Percentiles rank a stretch among this genome's conserved stretches.
phyloP scores from a whole-genome alignment of 2,329 filamentous ascomycete genomes.

The Xylaria polymorpha region DNA sequence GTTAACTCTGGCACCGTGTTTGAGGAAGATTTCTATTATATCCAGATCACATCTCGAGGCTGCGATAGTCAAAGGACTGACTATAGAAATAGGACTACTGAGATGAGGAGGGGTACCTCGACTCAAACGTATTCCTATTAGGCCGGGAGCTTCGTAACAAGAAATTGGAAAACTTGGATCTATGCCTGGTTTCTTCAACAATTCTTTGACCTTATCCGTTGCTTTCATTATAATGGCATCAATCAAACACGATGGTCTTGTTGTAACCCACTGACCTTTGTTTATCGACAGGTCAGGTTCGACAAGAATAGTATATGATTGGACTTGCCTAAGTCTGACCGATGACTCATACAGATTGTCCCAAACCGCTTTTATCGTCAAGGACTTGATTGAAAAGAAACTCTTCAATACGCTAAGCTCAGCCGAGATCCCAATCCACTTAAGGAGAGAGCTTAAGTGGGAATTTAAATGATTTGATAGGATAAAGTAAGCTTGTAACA shows the following conservation, averaged over 20 bases:
- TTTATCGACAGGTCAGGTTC: not conserved
- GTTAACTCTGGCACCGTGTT: not conserved
- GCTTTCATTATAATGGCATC: not conserved
- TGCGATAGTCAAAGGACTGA: not conserved
- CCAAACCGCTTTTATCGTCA: slow-evolving; percentile 2
- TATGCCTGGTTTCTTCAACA: not conserved
- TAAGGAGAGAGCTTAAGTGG: not conserved
- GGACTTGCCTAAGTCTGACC: not conserved
- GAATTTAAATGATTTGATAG: not conserved
- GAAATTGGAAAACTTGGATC: not conserved
- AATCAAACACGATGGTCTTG: not conserved
- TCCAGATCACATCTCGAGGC: not conserved
- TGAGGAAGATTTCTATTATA: not conserved
- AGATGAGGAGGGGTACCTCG: too few species aligned
- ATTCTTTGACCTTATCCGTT: not conserved
- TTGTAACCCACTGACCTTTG: not conserved
- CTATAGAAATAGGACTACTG: not conserved
- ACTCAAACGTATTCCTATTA: not conserved
- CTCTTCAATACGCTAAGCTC: not conserved
- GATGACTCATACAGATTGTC: not conserved
- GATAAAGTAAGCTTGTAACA: not conserved
- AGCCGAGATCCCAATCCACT: slow-evolving; percentile 4
- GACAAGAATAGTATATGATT: not conserved
- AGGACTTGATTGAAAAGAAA: slow-evolving; percentile 1
- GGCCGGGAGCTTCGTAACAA: not conserved